A percentile compares a stretch with the other conserved stretches of the same genome.
Conservation (phyloP, 2,329 filamentous ascomycete genomes). For the Hypoxylon sp. region DNA sequence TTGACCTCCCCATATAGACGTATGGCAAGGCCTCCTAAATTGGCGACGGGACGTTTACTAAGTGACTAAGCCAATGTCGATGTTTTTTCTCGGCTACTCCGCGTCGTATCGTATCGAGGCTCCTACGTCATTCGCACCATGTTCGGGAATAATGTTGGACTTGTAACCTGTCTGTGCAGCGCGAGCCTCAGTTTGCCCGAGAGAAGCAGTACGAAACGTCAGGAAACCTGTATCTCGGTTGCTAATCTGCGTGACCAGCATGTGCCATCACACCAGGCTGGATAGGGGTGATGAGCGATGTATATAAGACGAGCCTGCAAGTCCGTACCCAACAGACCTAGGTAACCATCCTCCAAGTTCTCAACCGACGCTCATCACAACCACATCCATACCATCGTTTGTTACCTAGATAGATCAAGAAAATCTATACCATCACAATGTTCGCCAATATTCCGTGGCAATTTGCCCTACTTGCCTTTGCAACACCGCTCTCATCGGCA, state of each 20-base stretch:
- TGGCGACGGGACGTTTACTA: too few relatives aligned
- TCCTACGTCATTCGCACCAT: neutral
- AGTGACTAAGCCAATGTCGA: neutral
- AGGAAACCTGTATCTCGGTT: neutral
- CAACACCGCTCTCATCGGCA: constrained; percentile 5
- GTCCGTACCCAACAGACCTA: neutral
- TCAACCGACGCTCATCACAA: neutral
- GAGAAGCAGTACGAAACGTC: neutral
- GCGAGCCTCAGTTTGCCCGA: neutral
- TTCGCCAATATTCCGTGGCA: constrained; percentile 6
- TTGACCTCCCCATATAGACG: too few relatives aligned
- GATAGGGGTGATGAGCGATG: neutral
- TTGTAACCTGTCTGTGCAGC: neutral
- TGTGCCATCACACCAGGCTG: neutral
- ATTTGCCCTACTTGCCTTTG: constrained; percentile 9
- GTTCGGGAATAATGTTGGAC: neutral
- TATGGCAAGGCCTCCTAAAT: too few relatives aligned
- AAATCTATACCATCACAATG: neutral
- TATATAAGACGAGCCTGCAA: neutral
- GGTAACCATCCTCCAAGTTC: neutral
- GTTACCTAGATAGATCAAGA: neutral
- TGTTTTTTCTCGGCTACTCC: neutral
- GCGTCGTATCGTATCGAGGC: neutral
- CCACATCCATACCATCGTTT: neutral
- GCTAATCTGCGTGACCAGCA: neutral